phyloP scores from a whole-genome alignment of 257 asterid species.

The Solanum peruvianum region DNA sequence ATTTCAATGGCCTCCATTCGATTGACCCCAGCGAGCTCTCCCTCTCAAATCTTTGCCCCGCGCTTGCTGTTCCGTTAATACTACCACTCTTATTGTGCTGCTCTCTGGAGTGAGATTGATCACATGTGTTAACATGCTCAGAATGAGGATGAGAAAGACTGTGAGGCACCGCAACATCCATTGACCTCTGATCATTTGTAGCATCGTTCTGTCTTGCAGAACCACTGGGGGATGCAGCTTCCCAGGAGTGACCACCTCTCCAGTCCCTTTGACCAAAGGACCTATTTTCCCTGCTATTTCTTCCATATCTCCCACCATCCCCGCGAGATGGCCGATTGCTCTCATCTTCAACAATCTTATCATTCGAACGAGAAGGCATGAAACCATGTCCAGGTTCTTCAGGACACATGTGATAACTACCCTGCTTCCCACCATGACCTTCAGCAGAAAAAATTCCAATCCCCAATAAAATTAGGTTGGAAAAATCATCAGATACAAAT shows the following conservation, averaged over 20 bases:
- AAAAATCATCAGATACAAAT: background rate
- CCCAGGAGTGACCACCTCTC: conserved; percentile 42
- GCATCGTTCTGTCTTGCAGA: conserved; percentile 43
- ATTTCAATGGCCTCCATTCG: conserved; percentile 36
- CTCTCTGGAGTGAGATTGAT: conserved; percentile 40
- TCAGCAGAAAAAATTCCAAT: conserved; percentile 34
- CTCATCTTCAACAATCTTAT: conserved; percentile 62
- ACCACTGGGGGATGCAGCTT: conserved; percentile 46
- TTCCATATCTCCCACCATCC: conserved; percentile 48
- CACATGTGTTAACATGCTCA: conserved; percentile 20
- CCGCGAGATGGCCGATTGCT: conserved; percentile 46
- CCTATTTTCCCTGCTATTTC: conserved; percentile 51
- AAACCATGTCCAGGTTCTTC: conserved; percentile 64
- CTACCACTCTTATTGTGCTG: conserved; percentile 29
- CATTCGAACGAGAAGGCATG: conserved; percentile 56
- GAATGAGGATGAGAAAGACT: background rate
- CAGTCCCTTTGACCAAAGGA: conserved; percentile 63
- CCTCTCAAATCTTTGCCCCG: conserved; percentile 39
- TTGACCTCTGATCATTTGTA: conserved; percentile 35
- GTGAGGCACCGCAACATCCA: conserved; percentile 34
- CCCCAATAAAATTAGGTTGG: conserved; percentile 12
- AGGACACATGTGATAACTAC: conserved; percentile 64
- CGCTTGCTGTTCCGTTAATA: conserved; percentile 16
- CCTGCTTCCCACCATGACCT: conserved; percentile 99
- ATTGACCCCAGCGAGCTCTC: conserved; percentile 41